A percentile compares a stretch with the other conserved stretches of the same genome.
Conservation (phyloP, 2,329 filamentous ascomycete species). For the Colletotrichum sp. region DNA sequence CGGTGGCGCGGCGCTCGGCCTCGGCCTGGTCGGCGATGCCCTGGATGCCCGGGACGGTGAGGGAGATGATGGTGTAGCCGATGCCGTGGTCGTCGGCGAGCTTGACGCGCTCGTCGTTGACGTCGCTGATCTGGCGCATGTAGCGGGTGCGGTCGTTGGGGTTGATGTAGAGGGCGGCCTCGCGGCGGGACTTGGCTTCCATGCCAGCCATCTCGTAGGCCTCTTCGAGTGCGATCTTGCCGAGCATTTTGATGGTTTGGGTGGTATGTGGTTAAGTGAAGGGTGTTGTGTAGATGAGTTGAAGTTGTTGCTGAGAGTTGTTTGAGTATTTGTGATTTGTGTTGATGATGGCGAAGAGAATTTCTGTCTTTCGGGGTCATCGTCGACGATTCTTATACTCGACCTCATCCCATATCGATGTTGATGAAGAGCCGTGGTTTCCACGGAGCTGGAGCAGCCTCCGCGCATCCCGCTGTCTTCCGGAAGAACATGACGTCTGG, state of each 20-base stretch:
- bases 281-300: neutral
- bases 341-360: neutral
- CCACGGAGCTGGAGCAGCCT: neutral
- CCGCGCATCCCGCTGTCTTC: neutral
- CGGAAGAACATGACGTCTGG: neutral
- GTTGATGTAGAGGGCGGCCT: conserved; percentile 58
- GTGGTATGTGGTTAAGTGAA: neutral
- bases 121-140: conserved; percentile 55
- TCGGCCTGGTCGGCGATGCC: conserved; percentile 46
- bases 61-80: conserved; percentile 52
- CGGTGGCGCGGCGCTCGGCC: conserved; percentile 44
- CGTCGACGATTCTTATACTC: neutral
- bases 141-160: conserved; percentile 64
- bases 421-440: neutral
- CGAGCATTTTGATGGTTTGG: conserved; percentile 47
- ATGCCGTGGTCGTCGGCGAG: conserved; percentile 52
- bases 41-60: conserved; percentile 54
- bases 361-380: fast-evolving
- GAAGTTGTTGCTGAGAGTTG: neutral
- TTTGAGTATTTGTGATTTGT: neutral
- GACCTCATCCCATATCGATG: neutral
- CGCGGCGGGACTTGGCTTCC: conserved; percentile 64
- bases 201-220: conserved; percentile 65
- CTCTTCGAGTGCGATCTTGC: conserved; percentile 68
- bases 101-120: conserved; percentile 44